phyloP scores from a whole-genome alignment of 768 basidiomycete genomes.

The Boletellus sp. region DNA sequence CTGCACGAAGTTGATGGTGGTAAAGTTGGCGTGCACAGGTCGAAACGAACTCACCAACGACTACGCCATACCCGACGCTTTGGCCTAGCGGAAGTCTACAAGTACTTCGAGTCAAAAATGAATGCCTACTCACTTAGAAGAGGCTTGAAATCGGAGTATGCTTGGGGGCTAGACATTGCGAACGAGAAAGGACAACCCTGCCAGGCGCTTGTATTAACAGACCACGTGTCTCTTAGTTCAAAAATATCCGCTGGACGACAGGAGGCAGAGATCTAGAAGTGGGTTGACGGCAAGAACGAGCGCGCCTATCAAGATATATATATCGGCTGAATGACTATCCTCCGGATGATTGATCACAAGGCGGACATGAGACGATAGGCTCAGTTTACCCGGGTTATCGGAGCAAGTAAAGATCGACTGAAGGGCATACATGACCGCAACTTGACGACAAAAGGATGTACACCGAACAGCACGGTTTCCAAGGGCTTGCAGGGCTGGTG shows the following conservation, averaged over 20 bases:
- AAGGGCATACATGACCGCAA: not conserved
- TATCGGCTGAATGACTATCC: no score
- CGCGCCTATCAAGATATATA: no score
- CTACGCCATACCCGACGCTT: conserved; percentile 49
- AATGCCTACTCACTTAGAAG: conserved; percentile 30
- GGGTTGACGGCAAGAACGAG: no score
- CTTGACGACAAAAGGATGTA: not conserved
- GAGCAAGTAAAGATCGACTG: no score
- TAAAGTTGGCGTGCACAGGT: not conserved
- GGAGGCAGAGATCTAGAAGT: no score
- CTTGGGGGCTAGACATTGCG: conserved; percentile 13
- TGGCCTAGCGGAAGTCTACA: conserved; percentile 27
- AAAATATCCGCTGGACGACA: no score
- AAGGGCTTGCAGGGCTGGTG: not conserved
- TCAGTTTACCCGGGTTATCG: no score
- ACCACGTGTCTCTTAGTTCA: no score
- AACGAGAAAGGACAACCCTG: not conserved
- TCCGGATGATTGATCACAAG: not conserved
- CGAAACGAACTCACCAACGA: conserved; percentile 35
- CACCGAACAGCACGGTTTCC: not conserved
- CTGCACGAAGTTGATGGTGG: conserved; percentile 20
- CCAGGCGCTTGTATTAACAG: not conserved
- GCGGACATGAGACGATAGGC: not conserved
- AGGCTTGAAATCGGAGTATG: conserved; percentile 39
- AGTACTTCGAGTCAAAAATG: not conserved